Percentiles rank a stretch among this genome's conserved stretches.
Evolutionary conservation across 2,329 filamentous ascomycete genomes (phyloP).

Genomic region (Sporothrix dimorphospora): DNA sequence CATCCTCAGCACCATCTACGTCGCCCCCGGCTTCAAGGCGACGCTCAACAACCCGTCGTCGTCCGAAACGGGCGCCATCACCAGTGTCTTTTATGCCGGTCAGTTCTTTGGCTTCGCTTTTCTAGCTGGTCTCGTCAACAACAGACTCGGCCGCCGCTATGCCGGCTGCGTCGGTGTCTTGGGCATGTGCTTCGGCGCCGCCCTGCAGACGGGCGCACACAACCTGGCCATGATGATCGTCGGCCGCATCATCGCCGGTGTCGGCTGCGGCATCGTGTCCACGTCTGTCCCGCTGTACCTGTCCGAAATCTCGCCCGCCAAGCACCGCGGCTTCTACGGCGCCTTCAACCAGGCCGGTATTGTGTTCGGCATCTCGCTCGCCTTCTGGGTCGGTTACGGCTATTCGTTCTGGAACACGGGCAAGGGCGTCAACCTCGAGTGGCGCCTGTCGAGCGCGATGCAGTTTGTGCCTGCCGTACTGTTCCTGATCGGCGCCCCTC

Average conservation of each 20-base stretch:
- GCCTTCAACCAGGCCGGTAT: slow-evolving; percentile 35
- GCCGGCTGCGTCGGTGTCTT: slow-evolving; percentile 32
- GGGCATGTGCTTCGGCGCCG: slow-evolving; percentile 32
- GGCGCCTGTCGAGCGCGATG: slow-evolving; percentile 42
- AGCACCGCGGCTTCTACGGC: slow-evolving; percentile 33
- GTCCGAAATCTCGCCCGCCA: slow-evolving; percentile 33
- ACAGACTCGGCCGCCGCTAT: slow-evolving; percentile 34
- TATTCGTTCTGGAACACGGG: slow-evolving; percentile 43
- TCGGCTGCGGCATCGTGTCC: slow-evolving; percentile 34
- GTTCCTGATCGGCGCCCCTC: slow-evolving; percentile 40
- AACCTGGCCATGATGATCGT: slow-evolving; percentile 34
- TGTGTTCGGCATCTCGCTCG: slow-evolving; percentile 34
- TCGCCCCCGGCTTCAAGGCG: slow-evolving; percentile 34
- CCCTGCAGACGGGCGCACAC: slow-evolving; percentile 32
- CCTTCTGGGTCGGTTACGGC: slow-evolving; percentile 42
- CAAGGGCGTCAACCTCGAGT: slow-evolving; percentile 40
- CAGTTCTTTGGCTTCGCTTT: slow-evolving; percentile 35
- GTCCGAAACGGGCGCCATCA: slow-evolving; percentile 33
- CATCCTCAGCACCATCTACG: slow-evolving; percentile 35
- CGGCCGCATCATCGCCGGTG: slow-evolving; percentile 34
- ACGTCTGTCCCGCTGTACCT: slow-evolving; percentile 34
- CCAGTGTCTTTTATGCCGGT: slow-evolving; percentile 35
- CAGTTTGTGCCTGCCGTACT: slow-evolving; percentile 42
- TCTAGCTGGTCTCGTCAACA: slow-evolving; percentile 32
- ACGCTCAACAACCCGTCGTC: slow-evolving; percentile 33